phyloP scores from a whole-genome alignment of 2,329 filamentous ascomycete species.

The Microascus cirrosus region DNA sequence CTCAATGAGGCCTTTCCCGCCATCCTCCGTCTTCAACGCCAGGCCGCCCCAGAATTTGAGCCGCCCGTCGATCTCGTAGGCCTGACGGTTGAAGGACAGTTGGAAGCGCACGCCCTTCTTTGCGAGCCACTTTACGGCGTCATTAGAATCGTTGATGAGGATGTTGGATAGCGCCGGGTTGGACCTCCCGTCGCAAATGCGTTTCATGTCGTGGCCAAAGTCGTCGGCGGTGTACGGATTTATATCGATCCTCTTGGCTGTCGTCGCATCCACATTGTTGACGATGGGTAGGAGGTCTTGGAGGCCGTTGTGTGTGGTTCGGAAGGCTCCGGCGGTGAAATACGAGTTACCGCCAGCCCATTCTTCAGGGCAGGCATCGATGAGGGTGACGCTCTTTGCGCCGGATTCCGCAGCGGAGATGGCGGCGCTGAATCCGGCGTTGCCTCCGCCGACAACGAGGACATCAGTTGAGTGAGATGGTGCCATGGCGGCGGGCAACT shows the following conservation, averaged over 20 bases:
- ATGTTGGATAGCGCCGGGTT: conserved; percentile 33
- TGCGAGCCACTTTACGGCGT: conserved; percentile 42
- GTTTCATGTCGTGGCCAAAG: conserved; percentile 43
- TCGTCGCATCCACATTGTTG: conserved; percentile 39
- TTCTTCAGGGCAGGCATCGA: conserved; percentile 46
- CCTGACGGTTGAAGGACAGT: conserved; percentile 54
- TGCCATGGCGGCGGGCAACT: background rate
- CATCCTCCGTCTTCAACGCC: conserved; percentile 44
- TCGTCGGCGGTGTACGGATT: conserved; percentile 40
- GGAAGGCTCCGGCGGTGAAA: conserved; percentile 55
- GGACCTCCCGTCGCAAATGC: conserved; percentile 42
- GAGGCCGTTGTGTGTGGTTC: conserved; percentile 43
- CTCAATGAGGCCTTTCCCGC: conserved; percentile 46
- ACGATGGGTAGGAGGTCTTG: conserved; percentile 48
- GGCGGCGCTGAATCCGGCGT: conserved; percentile 52
- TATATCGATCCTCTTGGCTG: conserved; percentile 42
- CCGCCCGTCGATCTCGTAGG: conserved; percentile 49
- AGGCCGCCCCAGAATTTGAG: conserved; percentile 59
- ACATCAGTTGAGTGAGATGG: conserved; percentile 17
- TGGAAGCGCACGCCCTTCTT: conserved; percentile 43
- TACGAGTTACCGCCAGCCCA: conserved; percentile 55
- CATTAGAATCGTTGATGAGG: conserved; percentile 39
- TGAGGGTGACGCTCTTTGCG: conserved; percentile 33
- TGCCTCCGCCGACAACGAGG: conserved; percentile 50
- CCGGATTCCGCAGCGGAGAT: conserved; percentile 40